These are phyloP conservation scores for Trypanosoma theileri DNA, from an alignment of 208 protist genomes.

Conservation along the genomic window DNA sequence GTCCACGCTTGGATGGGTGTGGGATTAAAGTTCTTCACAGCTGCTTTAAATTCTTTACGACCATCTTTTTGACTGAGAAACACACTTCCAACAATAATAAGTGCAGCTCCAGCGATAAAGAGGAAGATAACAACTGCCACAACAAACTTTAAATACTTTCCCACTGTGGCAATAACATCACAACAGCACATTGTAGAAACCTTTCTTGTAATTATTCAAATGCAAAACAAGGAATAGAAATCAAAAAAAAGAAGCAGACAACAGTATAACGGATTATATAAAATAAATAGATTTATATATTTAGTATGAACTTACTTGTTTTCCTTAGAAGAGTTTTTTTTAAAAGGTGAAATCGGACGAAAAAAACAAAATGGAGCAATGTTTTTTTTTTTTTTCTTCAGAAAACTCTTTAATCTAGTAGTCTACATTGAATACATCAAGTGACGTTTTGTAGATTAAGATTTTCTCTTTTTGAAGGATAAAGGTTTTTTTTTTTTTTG, in stretches of 20 bases:
- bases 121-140: conserved; percentile 17
- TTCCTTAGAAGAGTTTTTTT: not conserved
- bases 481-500: not conserved
- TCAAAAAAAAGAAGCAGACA: not conserved
- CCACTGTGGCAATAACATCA: conserved; percentile 19
- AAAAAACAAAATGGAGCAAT: no score
- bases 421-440: no score
- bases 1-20: conserved; percentile 18
- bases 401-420: no score
- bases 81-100: conserved; percentile 18
- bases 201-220: no score
- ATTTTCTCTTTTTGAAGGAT: not conserved
- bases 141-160: conserved; percentile 17
- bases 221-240: not conserved
- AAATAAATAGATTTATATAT: not conserved
- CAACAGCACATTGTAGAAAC: conserved; percentile 7
- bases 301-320: not conserved
- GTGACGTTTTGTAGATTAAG: no score
- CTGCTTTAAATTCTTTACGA: conserved; percentile 6
- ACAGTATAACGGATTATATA: not conserved
- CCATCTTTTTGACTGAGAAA: not conserved
- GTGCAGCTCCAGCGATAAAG: conserved; percentile 17
- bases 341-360: not conserved
- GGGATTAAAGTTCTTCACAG: conserved; percentile 24
- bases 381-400: no score